A percentile compares a stretch with the other conserved stretches of the same genome.
Conservation (phyloP, 2,329 filamentous ascomycete genomes). For the Mariannaea sp. region DNA sequence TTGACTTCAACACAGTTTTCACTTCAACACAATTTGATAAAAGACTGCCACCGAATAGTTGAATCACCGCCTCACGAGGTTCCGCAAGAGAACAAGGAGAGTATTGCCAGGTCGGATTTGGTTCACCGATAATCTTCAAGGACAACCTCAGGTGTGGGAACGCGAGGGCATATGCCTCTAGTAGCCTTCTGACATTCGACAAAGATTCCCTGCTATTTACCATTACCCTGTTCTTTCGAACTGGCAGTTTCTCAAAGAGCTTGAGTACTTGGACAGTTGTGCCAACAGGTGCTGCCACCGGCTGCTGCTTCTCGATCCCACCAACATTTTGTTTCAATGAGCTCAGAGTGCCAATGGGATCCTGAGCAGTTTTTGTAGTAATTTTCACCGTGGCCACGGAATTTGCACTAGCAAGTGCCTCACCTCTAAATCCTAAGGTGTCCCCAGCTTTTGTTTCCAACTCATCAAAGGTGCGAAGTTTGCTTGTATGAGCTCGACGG, state of each 20-base stretch:
- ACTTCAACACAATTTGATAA: constrained; percentile 58
- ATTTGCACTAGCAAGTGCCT: constrained; percentile 71
- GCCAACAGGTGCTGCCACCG: constrained; percentile 63
- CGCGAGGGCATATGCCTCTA: constrained; percentile 69
- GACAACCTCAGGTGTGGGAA: constrained; percentile 65
- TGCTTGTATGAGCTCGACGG: constrained; percentile 74
- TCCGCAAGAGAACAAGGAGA: constrained; percentile 56
- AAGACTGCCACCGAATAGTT: constrained; percentile 64
- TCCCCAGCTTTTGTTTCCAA: constrained; percentile 59
- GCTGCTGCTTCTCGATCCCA: constrained; percentile 39
- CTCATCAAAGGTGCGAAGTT: constrained; percentile 68
- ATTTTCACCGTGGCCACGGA: constrained; percentile 63
- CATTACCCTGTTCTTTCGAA: constrained; percentile 62
- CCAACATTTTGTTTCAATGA: constrained; percentile 45
- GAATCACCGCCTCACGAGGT: constrained; percentile 63
- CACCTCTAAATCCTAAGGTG: constrained; percentile 76
- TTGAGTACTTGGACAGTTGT: constrained; percentile 67
- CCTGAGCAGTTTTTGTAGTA: constrained; percentile 66
- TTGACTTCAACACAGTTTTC: constrained; percentile 35
- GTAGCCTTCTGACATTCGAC: constrained; percentile 60
- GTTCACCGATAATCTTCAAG: constrained; percentile 62
- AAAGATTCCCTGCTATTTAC: constrained; percentile 64
- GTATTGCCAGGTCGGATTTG: constrained; percentile 62
- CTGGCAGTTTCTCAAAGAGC: constrained; percentile 65
- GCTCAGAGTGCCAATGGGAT: constrained; percentile 61